Percentiles rank a stretch among this genome's conserved stretches.
These are phyloP conservation scores for Biancaea sappan DNA, from an alignment of 306 rosid species.

Conservation along the genomic window DNA sequence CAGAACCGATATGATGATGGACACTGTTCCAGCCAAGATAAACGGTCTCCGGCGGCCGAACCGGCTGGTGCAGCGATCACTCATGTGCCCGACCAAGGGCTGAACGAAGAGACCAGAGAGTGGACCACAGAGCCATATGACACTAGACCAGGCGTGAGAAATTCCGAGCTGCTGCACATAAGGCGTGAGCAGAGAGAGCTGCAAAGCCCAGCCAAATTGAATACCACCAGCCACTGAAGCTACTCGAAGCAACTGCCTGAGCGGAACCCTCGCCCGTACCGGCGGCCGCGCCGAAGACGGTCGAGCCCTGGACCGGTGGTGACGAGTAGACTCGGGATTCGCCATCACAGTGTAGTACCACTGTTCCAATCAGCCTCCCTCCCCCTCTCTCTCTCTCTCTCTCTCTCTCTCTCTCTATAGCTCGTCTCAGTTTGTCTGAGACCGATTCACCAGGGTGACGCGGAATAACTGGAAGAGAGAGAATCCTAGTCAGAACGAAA, in stretches of 20 bases:
- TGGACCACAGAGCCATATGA: constrained; percentile 93
- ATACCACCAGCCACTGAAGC: constrained; percentile 91
- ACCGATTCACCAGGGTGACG: constrained; percentile 33
- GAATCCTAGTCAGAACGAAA: not conserved
- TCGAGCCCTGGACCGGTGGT: constrained; percentile 41
- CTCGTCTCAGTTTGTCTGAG: not conserved
- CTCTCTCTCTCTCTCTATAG: constrained; percentile 3
- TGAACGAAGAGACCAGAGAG: constrained; percentile 83
- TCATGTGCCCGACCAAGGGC: constrained; percentile 83
- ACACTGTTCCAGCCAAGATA: constrained; percentile 61
- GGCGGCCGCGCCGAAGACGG: constrained; percentile 40
- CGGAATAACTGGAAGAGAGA: constrained; percentile 39
- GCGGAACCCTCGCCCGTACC: constrained; percentile 43
- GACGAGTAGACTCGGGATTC: constrained; percentile 51
- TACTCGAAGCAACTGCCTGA: constrained; percentile 58
- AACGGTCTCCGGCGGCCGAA: constrained; percentile 93
- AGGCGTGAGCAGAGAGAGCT: constrained; percentile 86
- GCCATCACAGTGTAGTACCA: constrained; percentile 38
- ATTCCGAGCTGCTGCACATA: constrained; percentile 96
- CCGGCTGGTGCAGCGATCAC: constrained; percentile 78
- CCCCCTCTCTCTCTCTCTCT: not conserved
- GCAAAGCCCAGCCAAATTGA: constrained; percentile 97
- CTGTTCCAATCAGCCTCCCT: not conserved
- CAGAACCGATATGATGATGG: constrained; percentile 57
- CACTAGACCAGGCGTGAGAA: constrained; percentile 91